Conservation (phyloP, 2,329 filamentous ascomycete genomes). For the Fusarium liriodendri region DNA sequence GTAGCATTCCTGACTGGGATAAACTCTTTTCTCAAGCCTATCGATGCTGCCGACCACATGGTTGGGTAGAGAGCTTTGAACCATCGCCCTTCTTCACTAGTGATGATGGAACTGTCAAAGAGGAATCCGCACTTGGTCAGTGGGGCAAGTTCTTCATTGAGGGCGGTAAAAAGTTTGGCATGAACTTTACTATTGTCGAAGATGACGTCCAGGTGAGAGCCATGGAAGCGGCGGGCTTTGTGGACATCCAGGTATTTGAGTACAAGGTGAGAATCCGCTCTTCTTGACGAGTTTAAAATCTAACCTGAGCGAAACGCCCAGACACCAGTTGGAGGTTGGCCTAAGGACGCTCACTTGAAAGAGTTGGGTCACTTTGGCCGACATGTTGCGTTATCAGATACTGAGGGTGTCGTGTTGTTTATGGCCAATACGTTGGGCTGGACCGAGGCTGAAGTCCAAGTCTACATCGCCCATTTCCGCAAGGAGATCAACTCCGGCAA, state of each 20-base stretch:
- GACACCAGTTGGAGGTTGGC: background rate
- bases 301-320: background rate
- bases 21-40: background rate
- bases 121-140: background rate
- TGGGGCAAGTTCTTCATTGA: background rate
- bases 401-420: conserved; percentile 1
- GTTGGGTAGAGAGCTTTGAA: background rate
- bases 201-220: background rate
- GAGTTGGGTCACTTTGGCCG: background rate
- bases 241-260: background rate
- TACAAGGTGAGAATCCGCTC: background rate
- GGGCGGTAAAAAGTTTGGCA: background rate
- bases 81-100: background rate
- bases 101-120: background rate
- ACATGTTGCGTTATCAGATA: background rate
- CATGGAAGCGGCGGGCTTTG: background rate
- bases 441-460: conserved; percentile 1
- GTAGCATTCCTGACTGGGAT: background rate
- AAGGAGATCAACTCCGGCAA: conserved; percentile 10
- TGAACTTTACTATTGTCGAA: background rate
- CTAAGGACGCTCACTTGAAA: background rate
- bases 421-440: conserved; percentile 1
- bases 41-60: background rate
- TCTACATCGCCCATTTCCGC: conserved; percentile 14
- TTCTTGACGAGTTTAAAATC: background rate